Conservation (phyloP, 345 rosid species). For the Syzygium grande region DNA sequence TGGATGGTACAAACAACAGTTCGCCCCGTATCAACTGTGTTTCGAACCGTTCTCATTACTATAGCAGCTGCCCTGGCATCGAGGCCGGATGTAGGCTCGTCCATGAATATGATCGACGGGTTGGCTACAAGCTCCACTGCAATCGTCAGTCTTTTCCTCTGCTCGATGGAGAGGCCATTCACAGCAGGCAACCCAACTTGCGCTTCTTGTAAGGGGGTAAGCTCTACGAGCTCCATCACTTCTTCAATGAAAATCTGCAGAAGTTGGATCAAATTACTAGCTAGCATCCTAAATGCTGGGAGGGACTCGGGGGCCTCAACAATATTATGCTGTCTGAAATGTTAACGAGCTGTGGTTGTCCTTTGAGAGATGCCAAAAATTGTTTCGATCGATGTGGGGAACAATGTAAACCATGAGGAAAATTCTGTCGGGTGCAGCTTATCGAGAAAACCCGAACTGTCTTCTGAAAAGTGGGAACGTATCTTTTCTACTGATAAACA, state of each 20-base stretch:
- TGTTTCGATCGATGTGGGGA: not conserved
- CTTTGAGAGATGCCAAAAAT: not conserved
- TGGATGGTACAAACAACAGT: conserved; percentile 69
- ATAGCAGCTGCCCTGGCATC: conserved; percentile 76
- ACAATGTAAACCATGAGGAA: not conserved
- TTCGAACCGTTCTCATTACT: conserved; percentile 63
- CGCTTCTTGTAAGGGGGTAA: conserved; percentile 36
- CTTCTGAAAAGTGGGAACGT: not conserved
- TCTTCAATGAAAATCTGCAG: conserved; percentile 56
- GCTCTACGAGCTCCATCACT: conserved; percentile 68
- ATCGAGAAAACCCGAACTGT: not conserved
- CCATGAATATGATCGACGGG: conserved; percentile 69
- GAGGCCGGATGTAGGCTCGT: conserved; percentile 66
- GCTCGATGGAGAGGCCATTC: conserved; percentile 59
- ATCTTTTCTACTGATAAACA: not conserved
- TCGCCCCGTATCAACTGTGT: conserved; percentile 59
- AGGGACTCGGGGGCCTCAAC: not conserved
- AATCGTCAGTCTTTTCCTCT: conserved; percentile 56
- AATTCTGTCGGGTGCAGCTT: not conserved
- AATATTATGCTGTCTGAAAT: not conserved
- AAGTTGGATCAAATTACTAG: not conserved
- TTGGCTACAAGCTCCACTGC: conserved; percentile 72
- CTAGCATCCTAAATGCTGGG: not conserved
- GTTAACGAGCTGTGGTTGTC: not conserved
- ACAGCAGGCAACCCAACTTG: conserved; percentile 59